Evolutionary conservation across 768 basidiomycete species (phyloP).

Genomic region (Boletus coccyginus): DNA sequence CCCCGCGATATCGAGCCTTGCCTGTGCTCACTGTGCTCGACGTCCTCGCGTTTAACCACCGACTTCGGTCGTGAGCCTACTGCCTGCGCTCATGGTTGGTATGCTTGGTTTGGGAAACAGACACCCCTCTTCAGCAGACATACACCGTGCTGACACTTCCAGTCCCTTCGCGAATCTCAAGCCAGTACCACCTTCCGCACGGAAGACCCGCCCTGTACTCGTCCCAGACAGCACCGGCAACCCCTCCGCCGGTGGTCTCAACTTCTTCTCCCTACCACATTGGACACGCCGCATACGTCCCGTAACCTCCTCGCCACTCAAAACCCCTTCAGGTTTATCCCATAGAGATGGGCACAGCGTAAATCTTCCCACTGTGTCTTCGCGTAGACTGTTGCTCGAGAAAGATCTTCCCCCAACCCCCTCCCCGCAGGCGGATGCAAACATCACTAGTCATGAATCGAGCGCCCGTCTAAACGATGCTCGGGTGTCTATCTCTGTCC

Average conservation of each 20-base stretch:
- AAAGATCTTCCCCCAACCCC: constrained; percentile 55
- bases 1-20: background rate
- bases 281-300: constrained; percentile 55
- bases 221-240: constrained; percentile 39
- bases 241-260: constrained; percentile 37
- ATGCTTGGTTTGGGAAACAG: constrained; percentile 37
- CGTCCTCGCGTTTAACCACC: background rate
- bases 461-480: constrained; percentile 6
- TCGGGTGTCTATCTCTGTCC: constrained; percentile 18
- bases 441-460: background rate
- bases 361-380: constrained; percentile 15
- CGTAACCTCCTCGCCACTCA: constrained; percentile 30
- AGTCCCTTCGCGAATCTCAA: constrained; percentile 29
- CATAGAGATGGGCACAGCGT: constrained; percentile 25
- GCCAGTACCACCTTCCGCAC: constrained; percentile 41
- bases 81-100: constrained; percentile 34
- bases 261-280: constrained; percentile 64
- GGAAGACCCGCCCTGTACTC: constrained; percentile 44
- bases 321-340: constrained; percentile 23
- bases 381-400: constrained; percentile 19
- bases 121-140: constrained; percentile 29
- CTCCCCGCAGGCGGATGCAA: constrained; percentile 6
- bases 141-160: constrained; percentile 24
- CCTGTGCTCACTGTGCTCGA: constrained; percentile 1
- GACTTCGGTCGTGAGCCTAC: background rate